Conservation (phyloP, 108 stramenopile genomes). For the Discostella stelligeroides region DNA sequence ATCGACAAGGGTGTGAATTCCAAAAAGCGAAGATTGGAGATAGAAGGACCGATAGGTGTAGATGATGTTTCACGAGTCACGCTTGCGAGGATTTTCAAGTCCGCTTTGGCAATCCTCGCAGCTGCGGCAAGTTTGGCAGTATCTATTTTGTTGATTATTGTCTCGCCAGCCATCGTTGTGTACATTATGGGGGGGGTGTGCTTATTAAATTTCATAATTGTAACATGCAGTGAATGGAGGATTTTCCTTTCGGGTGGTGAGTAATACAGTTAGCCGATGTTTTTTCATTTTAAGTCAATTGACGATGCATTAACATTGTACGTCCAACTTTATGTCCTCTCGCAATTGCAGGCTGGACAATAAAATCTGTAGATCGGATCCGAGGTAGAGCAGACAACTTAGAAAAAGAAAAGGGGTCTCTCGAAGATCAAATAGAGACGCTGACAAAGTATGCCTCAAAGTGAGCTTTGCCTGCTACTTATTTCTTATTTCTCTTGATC, state of each 20-base stretch:
- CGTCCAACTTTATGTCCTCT: not conserved
- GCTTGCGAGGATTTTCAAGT: slow-evolving; percentile 4
- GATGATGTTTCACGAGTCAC: slow-evolving; percentile 5
- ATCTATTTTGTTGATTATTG: slow-evolving; percentile 21
- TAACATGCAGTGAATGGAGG: slow-evolving; percentile 30
- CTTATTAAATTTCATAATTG: slow-evolving; percentile 19
- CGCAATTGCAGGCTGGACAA: not conserved
- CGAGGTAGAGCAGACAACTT: slow-evolving; percentile 1
- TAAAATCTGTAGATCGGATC: slow-evolving; percentile 10
- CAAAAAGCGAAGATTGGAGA: not conserved
- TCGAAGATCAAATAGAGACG: slow-evolving; percentile 16
- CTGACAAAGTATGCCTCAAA: not conserved
- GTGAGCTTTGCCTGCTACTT: slow-evolving; percentile 1
- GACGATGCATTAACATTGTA: not conserved
- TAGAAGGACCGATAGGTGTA: not conserved
- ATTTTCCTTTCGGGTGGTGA: slow-evolving; percentile 16
- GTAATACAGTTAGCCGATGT: not conserved
- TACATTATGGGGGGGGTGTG: slow-evolving; percentile 26
- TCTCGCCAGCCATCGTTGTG: slow-evolving; percentile 14
- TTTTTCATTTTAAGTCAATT: not conserved
- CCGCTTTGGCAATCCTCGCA: slow-evolving; percentile 3
- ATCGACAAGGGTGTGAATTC: slow-evolving; percentile 19
- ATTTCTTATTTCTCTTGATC: too few relatives aligned
- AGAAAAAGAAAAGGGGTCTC: slow-evolving; percentile 1
- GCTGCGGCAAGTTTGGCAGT: slow-evolving; percentile 23